A percentile compares a stretch with the other conserved stretches of the same genome.
These are phyloP conservation scores for Durusdinium trenchii DNA, from an alignment of 73 alveolate species.

Conservation along the genomic window DNA sequence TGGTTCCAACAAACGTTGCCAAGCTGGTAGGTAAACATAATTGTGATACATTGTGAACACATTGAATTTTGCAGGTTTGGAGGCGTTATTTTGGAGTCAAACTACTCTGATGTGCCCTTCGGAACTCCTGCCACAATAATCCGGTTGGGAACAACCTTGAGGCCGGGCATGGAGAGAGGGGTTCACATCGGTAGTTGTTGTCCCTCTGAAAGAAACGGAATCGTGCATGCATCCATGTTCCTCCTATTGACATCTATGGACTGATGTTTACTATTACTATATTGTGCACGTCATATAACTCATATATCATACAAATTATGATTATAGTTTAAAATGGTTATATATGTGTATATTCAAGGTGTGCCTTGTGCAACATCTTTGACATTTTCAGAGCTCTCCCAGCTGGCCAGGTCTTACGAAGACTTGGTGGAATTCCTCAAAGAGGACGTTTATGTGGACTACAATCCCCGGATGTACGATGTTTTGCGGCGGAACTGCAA, in stretches of 20 bases:
- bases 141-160: slow-evolving; percentile 74
- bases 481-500: slow-evolving; percentile 82
- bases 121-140: slow-evolving; percentile 51
- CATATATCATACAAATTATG: too few species aligned
- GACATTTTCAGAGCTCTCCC: background rate
- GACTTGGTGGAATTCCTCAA: slow-evolving; percentile 86
- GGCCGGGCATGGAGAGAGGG: background rate
- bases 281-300: too few species aligned
- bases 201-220: background rate
- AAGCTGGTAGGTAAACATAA: too few species aligned
- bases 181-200: background rate
- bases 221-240: too few species aligned
- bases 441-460: slow-evolving; percentile 78
- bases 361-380: background rate
- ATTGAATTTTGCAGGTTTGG: too few species aligned
- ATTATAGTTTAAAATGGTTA: too few species aligned
- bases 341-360: too few species aligned
- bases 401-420: slow-evolving; percentile 39
- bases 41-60: too few species aligned
- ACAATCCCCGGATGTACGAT: slow-evolving; percentile 78
- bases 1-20: too few species aligned
- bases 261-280: too few species aligned
- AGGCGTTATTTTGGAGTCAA: slow-evolving; percentile 76
- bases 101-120: slow-evolving; percentile 75
- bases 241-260: too few species aligned